Percentiles rank a stretch among this genome's conserved stretches.
phyloP scores from a whole-genome alignment of 257 asterid genomes.

The Ajuga chamaepitys region DNA sequence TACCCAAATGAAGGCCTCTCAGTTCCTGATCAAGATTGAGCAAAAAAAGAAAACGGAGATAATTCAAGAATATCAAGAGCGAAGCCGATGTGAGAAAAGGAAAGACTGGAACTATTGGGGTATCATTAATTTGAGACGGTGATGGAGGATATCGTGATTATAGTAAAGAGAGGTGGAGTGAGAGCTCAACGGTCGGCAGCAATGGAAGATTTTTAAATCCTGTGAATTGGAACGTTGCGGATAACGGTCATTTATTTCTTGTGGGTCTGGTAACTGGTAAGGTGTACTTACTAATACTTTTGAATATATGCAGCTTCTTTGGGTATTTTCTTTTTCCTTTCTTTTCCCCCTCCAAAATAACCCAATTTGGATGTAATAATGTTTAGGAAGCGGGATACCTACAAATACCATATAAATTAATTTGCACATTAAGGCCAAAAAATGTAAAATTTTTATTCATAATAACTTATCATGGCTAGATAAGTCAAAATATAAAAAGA shows the following conservation, averaged over 20 bases:
- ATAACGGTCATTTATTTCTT: constrained; percentile 27
- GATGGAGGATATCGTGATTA: constrained; percentile 5
- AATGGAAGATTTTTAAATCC: constrained; percentile 12
- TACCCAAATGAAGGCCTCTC: too few species aligned
- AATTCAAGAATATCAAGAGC: background rate
- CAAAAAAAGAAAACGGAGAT: background rate
- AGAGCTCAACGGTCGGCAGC: constrained; percentile 29
- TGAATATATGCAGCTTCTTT: background rate
- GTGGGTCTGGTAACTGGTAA: constrained; percentile 8
- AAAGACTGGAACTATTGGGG: background rate
- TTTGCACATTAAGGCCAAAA: background rate
- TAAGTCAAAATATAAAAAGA: too few species aligned
- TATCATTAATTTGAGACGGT: background rate
- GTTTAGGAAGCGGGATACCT: too few species aligned
- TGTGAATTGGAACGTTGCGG: constrained; percentile 30
- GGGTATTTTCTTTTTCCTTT: too few species aligned
- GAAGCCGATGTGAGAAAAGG: background rate
- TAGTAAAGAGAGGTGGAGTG: constrained; percentile 14
- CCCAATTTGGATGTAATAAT: too few species aligned
- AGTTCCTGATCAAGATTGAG: background rate
- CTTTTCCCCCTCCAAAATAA: too few species aligned
- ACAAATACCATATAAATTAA: too few species aligned
- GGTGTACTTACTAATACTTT: background rate
- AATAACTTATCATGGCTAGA: too few species aligned
- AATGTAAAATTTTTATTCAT: background rate